Conservation (phyloP, 805 yeast species). For the Candida methanosorbosa region DNA sequence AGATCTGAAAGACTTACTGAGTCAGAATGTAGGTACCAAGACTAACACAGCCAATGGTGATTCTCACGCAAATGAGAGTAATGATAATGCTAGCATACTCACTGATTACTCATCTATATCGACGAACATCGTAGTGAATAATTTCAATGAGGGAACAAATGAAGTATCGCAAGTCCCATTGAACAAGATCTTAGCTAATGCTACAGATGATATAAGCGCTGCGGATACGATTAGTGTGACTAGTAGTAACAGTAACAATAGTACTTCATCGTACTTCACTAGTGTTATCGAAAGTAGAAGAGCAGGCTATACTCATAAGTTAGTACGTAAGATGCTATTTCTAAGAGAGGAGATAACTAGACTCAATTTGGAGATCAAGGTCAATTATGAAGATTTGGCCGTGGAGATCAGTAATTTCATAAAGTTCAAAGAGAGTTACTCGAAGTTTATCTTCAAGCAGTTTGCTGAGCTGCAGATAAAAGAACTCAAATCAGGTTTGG, state of each 20-base stretch:
- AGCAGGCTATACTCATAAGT: slow-evolving; percentile 34
- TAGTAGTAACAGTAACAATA: too few species aligned
- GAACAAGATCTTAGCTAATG: slow-evolving; percentile 1
- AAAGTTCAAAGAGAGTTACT: slow-evolving; percentile 36
- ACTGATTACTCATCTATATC: not conserved
- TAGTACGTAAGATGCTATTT: slow-evolving; percentile 31
- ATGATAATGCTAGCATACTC: not conserved
- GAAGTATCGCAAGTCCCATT: slow-evolving; percentile 3
- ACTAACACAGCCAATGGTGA: not conserved
- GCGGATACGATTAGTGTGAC: not conserved
- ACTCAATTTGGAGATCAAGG: slow-evolving; percentile 38
- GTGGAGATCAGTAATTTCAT: slow-evolving; percentile 53
- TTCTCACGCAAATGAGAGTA: not conserved
- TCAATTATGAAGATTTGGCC: slow-evolving; percentile 54
- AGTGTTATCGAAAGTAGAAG: slow-evolving; percentile 44
- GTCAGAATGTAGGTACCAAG: too few species aligned
- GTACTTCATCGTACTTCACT: slow-evolving; percentile 1
- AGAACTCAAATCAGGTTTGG: slow-evolving; percentile 10
- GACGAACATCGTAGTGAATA: slow-evolving; percentile 3
- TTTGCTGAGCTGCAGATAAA: slow-evolving; percentile 22
- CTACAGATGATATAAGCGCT: too few species aligned
- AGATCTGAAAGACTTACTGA: too few species aligned
- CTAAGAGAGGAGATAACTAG: slow-evolving; percentile 31
- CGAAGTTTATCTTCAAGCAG: slow-evolving; percentile 28
- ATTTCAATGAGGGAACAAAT: slow-evolving; percentile 1